These are phyloP conservation scores for Colletotrichum sansevieriae DNA, from an alignment of 2,329 filamentous ascomycete species.

Conservation along the genomic window DNA sequence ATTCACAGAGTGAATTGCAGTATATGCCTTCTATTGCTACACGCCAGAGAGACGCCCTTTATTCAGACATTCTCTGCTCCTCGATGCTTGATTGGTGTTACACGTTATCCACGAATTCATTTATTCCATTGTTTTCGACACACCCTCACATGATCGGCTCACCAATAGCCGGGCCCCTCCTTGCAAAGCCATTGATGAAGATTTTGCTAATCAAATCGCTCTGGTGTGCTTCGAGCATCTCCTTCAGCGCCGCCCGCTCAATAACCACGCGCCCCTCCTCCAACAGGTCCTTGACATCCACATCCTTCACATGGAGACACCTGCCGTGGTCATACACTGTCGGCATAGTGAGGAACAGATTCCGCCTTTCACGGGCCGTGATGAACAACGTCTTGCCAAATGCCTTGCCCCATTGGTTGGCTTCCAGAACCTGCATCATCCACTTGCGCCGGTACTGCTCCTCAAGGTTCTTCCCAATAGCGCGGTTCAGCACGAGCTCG, in stretches of 20 bases:
- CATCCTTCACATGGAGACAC: conserved; percentile 78
- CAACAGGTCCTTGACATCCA: conserved; percentile 95
- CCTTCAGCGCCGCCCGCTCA: conserved; percentile 83
- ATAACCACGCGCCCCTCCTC: conserved; percentile 88
- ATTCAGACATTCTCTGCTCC: conserved; percentile 30
- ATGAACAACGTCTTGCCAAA: conserved; percentile 82
- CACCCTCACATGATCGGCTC: conserved; percentile 44
- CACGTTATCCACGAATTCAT: conserved; percentile 28
- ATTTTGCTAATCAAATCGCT: conserved; percentile 70
- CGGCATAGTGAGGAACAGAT: conserved; percentile 76
- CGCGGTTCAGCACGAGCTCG: conserved; percentile 52
- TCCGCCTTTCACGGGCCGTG: conserved; percentile 70
- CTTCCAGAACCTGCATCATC: conserved; percentile 75
- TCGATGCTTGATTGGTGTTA: conserved; percentile 38
- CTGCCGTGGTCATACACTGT: conserved; percentile 75
- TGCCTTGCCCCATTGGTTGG: conserved; percentile 76
- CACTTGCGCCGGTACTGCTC: conserved; percentile 72
- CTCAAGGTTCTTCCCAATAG: conserved; percentile 62
- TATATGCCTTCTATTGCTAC: conserved; percentile 40
- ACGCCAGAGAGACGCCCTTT: conserved; percentile 35
- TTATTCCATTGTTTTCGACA: not conserved
- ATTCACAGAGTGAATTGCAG: conserved; percentile 30
- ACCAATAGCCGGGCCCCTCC: conserved; percentile 52
- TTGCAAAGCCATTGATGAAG: conserved; percentile 57
- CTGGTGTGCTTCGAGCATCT: conserved; percentile 80